These are phyloP conservation scores for Penicillium sp. DNA, from an alignment of 2,329 filamentous ascomycete species.

Conservation along the genomic window DNA sequence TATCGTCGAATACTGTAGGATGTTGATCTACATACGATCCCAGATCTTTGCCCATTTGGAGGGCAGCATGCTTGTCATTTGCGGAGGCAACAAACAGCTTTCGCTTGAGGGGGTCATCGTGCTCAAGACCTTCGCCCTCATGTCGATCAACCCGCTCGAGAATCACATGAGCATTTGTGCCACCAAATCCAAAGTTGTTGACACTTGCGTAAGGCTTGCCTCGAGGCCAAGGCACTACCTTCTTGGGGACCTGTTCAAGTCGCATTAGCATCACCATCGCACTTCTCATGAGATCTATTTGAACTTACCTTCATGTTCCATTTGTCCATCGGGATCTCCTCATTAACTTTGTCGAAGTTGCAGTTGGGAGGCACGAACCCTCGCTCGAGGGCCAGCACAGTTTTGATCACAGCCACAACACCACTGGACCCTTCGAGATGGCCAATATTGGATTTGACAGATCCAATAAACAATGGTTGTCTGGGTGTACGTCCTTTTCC, in stretches of 20 bases:
- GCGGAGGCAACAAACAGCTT: slow-evolving; percentile 21
- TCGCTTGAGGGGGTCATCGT: slow-evolving; percentile 14
- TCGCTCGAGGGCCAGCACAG: slow-evolving; percentile 27
- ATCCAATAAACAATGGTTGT: slow-evolving; percentile 28
- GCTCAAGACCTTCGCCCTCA: slow-evolving; percentile 17
- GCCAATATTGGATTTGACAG: slow-evolving; percentile 34
- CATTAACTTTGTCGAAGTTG: slow-evolving; percentile 25
- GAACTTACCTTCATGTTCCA: slow-evolving; percentile 27
- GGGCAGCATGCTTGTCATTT: slow-evolving; percentile 19
- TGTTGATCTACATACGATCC: slow-evolving; percentile 19
- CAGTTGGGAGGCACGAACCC: slow-evolving; percentile 30
- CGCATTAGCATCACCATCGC: not conserved
- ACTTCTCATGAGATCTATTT: not conserved
- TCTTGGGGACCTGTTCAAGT: slow-evolving; percentile 18
- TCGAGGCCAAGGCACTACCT: slow-evolving; percentile 28
- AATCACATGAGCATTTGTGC: slow-evolving; percentile 36
- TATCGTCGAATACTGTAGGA: slow-evolving; percentile 19
- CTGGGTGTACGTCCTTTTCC: slow-evolving; percentile 19
- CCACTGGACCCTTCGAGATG: slow-evolving; percentile 32
- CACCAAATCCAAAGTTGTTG: slow-evolving; percentile 40
- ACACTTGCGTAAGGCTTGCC: slow-evolving; percentile 27
- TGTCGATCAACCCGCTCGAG: slow-evolving; percentile 24
- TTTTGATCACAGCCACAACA: slow-evolving; percentile 30
- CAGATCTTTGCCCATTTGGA: slow-evolving; percentile 14
- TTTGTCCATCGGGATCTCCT: slow-evolving; percentile 27